phyloP scores from a whole-genome alignment of 129 eudicot species.

The Flaveria ramosissima region DNA sequence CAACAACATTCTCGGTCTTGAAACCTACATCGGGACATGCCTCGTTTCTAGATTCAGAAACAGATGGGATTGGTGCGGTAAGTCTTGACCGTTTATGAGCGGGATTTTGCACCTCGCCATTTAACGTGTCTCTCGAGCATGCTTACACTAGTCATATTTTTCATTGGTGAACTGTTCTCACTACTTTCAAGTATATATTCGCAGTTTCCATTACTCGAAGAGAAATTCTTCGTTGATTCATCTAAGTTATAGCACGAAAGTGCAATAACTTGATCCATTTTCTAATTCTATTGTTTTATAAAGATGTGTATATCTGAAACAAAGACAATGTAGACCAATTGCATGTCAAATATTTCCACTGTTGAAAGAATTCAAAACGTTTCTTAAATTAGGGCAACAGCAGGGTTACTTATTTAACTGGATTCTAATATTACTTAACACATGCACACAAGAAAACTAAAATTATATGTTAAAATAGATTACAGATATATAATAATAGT shows the following conservation, averaged over 20 bases:
- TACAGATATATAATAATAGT: no score
- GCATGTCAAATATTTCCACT: no score
- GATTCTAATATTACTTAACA: no score
- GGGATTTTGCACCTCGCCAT: slow-evolving; percentile 88
- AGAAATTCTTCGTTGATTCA: slow-evolving; percentile 30
- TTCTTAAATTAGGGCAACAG: no score
- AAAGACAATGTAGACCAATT: no score
- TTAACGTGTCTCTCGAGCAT: slow-evolving; percentile 56
- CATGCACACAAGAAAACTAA: no score
- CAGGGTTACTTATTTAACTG: no score
- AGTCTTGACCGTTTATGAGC: slow-evolving; percentile 67
- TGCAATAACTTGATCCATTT: no score
- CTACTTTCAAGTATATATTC: slow-evolving; percentile 35
- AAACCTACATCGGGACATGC: slow-evolving; percentile 32
- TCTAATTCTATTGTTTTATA: no score
- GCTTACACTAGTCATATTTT: slow-evolving; percentile 37
- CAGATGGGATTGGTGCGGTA: slow-evolving; percentile 43
- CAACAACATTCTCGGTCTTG: slow-evolving; percentile 31
- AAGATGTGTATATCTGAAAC: no score
- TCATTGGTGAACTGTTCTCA: slow-evolving; percentile 34
- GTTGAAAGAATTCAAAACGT: no score
- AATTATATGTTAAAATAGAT: no score
- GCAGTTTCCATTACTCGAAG: slow-evolving; percentile 31
- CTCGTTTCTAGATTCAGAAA: slow-evolving; percentile 31
- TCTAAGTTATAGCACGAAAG: background rate